A percentile compares a stretch with the other conserved stretches of the same genome.
These are phyloP conservation scores for Gossypium herbaceum DNA, from an alignment of 345 rosid genomes.

Conservation along the genomic window DNA sequence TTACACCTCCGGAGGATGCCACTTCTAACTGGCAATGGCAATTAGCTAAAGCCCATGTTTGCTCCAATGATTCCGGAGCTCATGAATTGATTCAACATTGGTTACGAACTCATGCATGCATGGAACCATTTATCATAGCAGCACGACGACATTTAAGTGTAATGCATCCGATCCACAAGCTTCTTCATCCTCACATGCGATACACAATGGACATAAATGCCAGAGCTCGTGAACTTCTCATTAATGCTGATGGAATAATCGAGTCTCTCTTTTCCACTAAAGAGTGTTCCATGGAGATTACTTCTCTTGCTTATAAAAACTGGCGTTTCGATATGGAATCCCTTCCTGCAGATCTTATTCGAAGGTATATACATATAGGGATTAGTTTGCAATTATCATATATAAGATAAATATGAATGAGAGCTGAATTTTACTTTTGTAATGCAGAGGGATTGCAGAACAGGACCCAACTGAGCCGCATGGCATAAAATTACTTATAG, in stretches of 20 bases:
- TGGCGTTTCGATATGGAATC: conserved; percentile 89
- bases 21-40: conserved; percentile 85
- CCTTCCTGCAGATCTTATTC: conserved; percentile 87
- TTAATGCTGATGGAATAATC: conserved; percentile 78
- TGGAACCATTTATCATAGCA: conserved; percentile 89
- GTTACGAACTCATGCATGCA: conserved; percentile 72
- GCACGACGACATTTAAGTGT: conserved; percentile 86
- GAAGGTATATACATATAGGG: conserved; percentile 44
- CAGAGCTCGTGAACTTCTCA: conserved; percentile 69
- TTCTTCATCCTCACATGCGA: conserved; percentile 93
- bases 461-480: conserved; percentile 24
- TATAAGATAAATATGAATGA: too few relatives aligned
- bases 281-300: conserved; percentile 67
- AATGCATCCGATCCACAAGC: conserved; percentile 86
- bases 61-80: conserved; percentile 87
- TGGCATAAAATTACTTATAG: neutral
- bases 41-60: conserved; percentile 72
- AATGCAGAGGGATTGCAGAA: conserved; percentile 74
- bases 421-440: neutral
- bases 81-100: conserved; percentile 82
- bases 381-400: too few relatives aligned
- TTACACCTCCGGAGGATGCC: conserved; percentile 61
- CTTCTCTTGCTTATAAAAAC: conserved; percentile 63
- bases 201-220: conserved; percentile 88
- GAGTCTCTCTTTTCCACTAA: conserved; percentile 88